Base-by-base conservation (phyloP, 2,329 filamentous ascomycete genomes). In the Cordyceps pruinosa region DNA sequence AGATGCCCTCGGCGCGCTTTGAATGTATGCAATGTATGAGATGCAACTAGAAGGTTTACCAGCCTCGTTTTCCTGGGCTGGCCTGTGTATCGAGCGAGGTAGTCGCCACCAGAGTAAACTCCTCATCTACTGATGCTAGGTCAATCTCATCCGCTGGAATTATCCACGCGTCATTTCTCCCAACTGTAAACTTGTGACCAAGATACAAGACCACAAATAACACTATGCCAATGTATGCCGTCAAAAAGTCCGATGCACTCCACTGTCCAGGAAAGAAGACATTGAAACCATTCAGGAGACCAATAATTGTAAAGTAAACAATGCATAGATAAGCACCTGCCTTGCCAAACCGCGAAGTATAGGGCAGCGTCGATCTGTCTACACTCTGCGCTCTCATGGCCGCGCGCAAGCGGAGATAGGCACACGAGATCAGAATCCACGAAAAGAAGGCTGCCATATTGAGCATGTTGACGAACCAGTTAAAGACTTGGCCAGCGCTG, bases 271-370 rank as follows among this genome's bases (percentile, higher is more conserved):
- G 59, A 30, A 64, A 60, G 45, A 66, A 65, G 8, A 65, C 60
- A 1, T 21, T 35, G 65, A 87, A 87, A 1, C 85, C 85, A 60
- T 86, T 86, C 64, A 86, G 76, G 2, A 87, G 66, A 2, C 72
- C 72, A 25, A 87, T 71, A 34, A 60, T 21, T 1, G 45, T 23
- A 7, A 59, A 60, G 3, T 45, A 53, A 8, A 57, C 5, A 17
- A 41, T 42, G 26, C 53, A 37, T 12, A 57, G 35, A 12, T 60
- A 62, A 0, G 59, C 58, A 6, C 58, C 60, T 0, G 55, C 48
- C 25, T 59, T 53, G 8, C 45, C 46, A 15, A 52, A 44, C 3
- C 49, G 44, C 17, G 54, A 59, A 6, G 34, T 34, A 17, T 58
- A 61, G 1, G 58, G 56, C 7, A 55, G 32, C 3, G 50, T 48